Evolutionary conservation across 1,139 yeast genomes (phyloP), one percentile per base, ranked within the genome.

Genomic region (Keqinozyma sinolaborantium): DNA sequence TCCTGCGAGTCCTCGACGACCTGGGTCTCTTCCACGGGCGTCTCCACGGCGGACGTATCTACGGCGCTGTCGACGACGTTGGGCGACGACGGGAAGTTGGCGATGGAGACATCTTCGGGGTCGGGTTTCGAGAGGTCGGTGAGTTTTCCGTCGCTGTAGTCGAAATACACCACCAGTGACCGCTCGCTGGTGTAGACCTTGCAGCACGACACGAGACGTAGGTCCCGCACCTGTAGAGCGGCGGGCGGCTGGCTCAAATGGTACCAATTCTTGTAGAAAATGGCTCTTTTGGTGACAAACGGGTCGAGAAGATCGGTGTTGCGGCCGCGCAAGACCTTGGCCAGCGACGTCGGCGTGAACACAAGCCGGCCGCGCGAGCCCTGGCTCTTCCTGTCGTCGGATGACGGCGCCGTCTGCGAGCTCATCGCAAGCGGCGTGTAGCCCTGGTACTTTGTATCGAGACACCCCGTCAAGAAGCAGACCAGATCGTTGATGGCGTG

Each of bases 241-340:
- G 16, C 7, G 38, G 29, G 33, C 25, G 16, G 12, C n/a, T 21
- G 10, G 11, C 13, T 24, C 10, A 55, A 54, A 30, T 53, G 56
- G 42, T 51, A 58, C 71, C 71, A 64, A 37, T 64, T 72, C 25
- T 51, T 52, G 44, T 54, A 64, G 33, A 68, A 62, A 4, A 60
- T 33, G 3, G 64, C 37, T 25, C 65, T 45, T 3, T 57, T 44
- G 1, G 57, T 48, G 14, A 62, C 39, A 11, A 48, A 45, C 11
- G 56, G 39, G 20, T 55, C 53, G 24, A 49, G 28, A 3, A 33
- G 11, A 16, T 27, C n/a, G 10, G 9, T 18, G 21, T 10, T 7
- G 10, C 9, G 9, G 7, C 11, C 11, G 9, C 14, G 30, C 30
- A 16, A 16, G 35, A 25, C 25, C 16, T 30, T 8, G 24, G 32